Percentiles rank a stretch among this genome's conserved stretches.
Conservation (phyloP, 2,329 filamentous ascomycete genomes). For the Microsporum ferrugineum region DNA sequence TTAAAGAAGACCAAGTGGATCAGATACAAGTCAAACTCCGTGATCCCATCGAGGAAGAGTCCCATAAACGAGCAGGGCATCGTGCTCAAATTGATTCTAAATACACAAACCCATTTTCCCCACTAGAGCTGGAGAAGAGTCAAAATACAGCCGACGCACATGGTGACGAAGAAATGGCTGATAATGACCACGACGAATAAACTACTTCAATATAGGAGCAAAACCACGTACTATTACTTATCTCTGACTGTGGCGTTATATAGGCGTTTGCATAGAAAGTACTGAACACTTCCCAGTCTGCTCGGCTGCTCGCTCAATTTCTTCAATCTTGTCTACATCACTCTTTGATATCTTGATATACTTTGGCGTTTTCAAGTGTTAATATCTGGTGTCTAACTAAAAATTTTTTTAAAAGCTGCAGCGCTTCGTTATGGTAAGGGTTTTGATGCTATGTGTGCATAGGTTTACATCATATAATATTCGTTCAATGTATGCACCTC, state of each 20-base stretch:
- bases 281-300: not conserved
- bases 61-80: constrained; percentile 36
- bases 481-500: too few species aligned
- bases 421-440: not conserved
- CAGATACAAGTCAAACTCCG: constrained; percentile 42
- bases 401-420: too few species aligned
- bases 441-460: not conserved
- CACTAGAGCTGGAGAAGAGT: not conserved
- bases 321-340: not conserved
- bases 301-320: not conserved
- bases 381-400: not conserved
- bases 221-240: not conserved
- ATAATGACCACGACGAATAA: not conserved
- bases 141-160: not conserved
- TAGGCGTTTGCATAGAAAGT: not conserved
- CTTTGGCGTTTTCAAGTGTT: not conserved
- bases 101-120: constrained; percentile 29
- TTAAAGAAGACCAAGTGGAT: constrained; percentile 41
- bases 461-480: too few species aligned
- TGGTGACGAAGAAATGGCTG: constrained; percentile 3
- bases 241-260: not conserved
- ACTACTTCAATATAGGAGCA: not conserved
- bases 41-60: constrained; percentile 40
- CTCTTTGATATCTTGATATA: not conserved
- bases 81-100: constrained; percentile 37